A percentile compares a stretch with the other conserved stretches of the same genome.
phyloP scores from a whole-genome alignment of 2,329 filamentous ascomycete species.

The Colletotrichum tropicicola region DNA sequence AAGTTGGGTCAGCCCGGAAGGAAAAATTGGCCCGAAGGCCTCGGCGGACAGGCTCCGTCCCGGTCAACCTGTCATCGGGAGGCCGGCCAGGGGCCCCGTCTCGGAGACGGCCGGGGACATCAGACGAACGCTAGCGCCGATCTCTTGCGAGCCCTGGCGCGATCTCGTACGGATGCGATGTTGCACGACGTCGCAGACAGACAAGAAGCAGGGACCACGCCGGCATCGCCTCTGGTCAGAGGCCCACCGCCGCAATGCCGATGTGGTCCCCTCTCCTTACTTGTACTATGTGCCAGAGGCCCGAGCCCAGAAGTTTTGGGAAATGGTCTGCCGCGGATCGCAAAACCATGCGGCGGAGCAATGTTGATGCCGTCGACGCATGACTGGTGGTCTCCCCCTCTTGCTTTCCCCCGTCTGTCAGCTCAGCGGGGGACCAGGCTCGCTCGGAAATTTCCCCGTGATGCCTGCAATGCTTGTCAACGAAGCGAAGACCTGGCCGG shows the following conservation, averaged over 20 bases:
- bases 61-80: slow-evolving; percentile 22
- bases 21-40: not conserved
- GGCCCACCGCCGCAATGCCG: slow-evolving; percentile 26
- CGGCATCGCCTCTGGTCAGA: slow-evolving; percentile 6
- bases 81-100: slow-evolving; percentile 17
- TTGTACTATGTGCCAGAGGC: too few relatives aligned
- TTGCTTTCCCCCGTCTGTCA: not conserved
- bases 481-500: slow-evolving; percentile 12
- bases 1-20: slow-evolving; percentile 11
- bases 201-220: slow-evolving; percentile 8
- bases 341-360: slow-evolving; percentile 25
- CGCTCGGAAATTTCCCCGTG: slow-evolving; percentile 17
- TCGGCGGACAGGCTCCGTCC: slow-evolving; percentile 14
- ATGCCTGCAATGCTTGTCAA: slow-evolving; percentile 28
- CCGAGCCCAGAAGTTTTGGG: slow-evolving; percentile 7
- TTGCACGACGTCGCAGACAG: slow-evolving; percentile 26
- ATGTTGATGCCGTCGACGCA: not conserved
- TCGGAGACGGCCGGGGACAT: slow-evolving; percentile 16
- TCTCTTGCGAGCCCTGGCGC: slow-evolving; percentile 11
- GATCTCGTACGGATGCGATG: slow-evolving; percentile 12
- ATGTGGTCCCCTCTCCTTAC: not conserved
- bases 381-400: slow-evolving; percentile 8
- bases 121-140: slow-evolving; percentile 29
- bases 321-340: slow-evolving; percentile 1
- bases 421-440: slow-evolving; percentile 8